These are phyloP conservation scores for Phytophthora fragariae DNA, from an alignment of 352 stramenopile species.

Conservation along the genomic window DNA sequence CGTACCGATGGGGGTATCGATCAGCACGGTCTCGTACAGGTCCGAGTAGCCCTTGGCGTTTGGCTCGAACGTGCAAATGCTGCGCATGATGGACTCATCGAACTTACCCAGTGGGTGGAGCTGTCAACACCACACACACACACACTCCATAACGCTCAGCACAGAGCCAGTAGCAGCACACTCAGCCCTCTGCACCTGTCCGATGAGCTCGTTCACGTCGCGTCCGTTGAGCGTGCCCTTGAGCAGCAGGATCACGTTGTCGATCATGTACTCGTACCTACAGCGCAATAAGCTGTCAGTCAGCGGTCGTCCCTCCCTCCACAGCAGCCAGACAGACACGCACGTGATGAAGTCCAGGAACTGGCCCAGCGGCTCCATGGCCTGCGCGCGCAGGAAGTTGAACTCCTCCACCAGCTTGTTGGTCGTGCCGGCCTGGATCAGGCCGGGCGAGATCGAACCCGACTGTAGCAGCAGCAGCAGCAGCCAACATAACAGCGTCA, in stretches of 20 bases:
- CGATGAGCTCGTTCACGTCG: conserved; percentile 98
- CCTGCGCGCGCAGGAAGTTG: conserved; percentile 96
- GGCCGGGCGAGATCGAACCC: conserved; percentile 62
- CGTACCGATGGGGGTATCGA: conserved; percentile 97
- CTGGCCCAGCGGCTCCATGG: conserved; percentile 94
- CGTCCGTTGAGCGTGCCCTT: conserved; percentile 98
- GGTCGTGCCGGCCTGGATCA: conserved; percentile 89
- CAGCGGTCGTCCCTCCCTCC: not conserved
- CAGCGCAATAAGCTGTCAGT: not conserved
- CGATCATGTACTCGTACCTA: conserved; percentile 99
- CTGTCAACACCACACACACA: conserved; percentile 47
- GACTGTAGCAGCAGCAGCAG: conserved; percentile 62
- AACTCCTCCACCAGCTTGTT: conserved; percentile 96
- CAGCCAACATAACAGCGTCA: not conserved
- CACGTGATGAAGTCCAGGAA: conserved; percentile 99
- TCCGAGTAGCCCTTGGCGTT: conserved; percentile 98
- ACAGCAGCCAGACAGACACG: conserved; percentile 17
- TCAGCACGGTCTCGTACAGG: conserved; percentile 99
- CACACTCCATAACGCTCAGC: conserved; percentile 8
- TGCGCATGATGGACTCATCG: conserved; percentile 98
- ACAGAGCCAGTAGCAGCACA: not conserved
- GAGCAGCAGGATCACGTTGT: conserved; percentile 99
- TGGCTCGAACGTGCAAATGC: conserved; percentile 98
- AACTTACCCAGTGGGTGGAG: conserved; percentile 99
- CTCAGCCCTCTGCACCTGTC: conserved; percentile 54